Conservation (phyloP, 2,329 filamentous ascomycete genomes). For the Microcyclosporella mali region DNA sequence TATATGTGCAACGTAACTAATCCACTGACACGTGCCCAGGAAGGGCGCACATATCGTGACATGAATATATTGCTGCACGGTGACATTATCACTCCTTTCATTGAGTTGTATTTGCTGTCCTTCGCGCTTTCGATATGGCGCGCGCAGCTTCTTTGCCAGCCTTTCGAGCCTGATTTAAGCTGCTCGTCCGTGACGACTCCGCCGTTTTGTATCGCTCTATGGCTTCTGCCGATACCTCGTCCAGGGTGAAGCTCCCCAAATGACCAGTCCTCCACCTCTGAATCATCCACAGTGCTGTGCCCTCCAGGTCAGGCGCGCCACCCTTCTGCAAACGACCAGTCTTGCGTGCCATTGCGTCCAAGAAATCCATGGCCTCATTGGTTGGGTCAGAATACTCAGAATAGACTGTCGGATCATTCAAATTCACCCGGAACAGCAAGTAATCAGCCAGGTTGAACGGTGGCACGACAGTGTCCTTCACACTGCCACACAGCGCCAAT, state of each 20-base stretch:
- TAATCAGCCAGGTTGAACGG: slow-evolving; percentile 80
- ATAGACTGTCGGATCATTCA: slow-evolving; percentile 57
- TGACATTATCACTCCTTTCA: too few relatives aligned
- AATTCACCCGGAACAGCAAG: slow-evolving; percentile 77
- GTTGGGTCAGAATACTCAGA: slow-evolving; percentile 62
- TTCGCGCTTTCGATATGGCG: slow-evolving; percentile 10
- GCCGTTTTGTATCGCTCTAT: slow-evolving; percentile 48
- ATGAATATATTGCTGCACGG: too few relatives aligned
- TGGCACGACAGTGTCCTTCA: slow-evolving; percentile 81
- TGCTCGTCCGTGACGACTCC: slow-evolving; percentile 43
- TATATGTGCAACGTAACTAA: too few relatives aligned
- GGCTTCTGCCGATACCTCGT: slow-evolving; percentile 61
- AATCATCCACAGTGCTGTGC: slow-evolving; percentile 72
- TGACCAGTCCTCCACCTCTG: slow-evolving; percentile 74
- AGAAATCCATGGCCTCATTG: slow-evolving; percentile 71
- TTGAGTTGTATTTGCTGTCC: slow-evolving; percentile 7
- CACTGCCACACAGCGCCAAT: slow-evolving; percentile 81
- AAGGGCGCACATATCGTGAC: too few relatives aligned
- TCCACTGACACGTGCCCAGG: too few relatives aligned
- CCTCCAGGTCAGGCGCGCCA: slow-evolving; percentile 63
- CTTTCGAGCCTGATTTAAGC: slow-evolving; percentile 64
- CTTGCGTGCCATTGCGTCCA: slow-evolving; percentile 63
- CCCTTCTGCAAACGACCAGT: slow-evolving; percentile 72
- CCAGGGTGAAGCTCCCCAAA: slow-evolving; percentile 71
- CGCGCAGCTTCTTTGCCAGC: slow-evolving; percentile 50